A percentile compares a stretch with the other conserved stretches of the same genome.
These are phyloP conservation scores for Salvia miltiorrhiza DNA, from an alignment of 257 asterid genomes.

Conservation along the genomic window DNA sequence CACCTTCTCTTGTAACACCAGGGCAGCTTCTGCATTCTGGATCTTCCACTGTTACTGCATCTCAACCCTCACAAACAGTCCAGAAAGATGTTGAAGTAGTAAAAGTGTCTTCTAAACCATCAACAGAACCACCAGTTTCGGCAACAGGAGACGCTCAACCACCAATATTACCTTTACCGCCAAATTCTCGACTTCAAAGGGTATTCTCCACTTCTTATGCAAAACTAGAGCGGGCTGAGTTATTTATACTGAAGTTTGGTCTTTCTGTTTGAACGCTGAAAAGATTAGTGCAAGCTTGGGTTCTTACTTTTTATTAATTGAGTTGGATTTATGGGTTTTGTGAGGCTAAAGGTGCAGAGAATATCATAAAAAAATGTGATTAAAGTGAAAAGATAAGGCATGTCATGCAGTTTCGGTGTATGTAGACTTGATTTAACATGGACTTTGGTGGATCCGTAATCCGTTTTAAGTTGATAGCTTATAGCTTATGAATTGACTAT, in stretches of 20 bases:
- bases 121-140: conserved; percentile 42
- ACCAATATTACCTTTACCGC: conserved; percentile 78
- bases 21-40: conserved; percentile 80
- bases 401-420: neutral
- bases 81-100: conserved; percentile 92
- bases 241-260: neutral
- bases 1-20: conserved; percentile 76
- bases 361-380: neutral
- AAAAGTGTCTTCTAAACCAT: conserved; percentile 44
- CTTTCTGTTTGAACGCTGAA: conserved; percentile 2
- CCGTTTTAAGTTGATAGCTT: too few species aligned
- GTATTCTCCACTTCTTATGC: conserved; percentile 29
- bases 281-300: neutral
- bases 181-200: conserved; percentile 55
- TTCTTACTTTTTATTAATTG: neutral
- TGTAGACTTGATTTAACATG: neutral
- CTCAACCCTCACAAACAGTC: conserved; percentile 47
- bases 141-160: conserved; percentile 63
- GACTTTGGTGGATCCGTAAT: neutral
- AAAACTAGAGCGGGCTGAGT: neutral
- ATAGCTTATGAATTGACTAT: neutral
- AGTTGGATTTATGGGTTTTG: neutral
- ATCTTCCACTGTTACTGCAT: conserved; percentile 36
- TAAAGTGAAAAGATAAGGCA: neutral
- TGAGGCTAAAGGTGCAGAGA: neutral